Conservation (phyloP, 2,329 filamentous ascomycete species). For the Trichoderma sp. region DNA sequence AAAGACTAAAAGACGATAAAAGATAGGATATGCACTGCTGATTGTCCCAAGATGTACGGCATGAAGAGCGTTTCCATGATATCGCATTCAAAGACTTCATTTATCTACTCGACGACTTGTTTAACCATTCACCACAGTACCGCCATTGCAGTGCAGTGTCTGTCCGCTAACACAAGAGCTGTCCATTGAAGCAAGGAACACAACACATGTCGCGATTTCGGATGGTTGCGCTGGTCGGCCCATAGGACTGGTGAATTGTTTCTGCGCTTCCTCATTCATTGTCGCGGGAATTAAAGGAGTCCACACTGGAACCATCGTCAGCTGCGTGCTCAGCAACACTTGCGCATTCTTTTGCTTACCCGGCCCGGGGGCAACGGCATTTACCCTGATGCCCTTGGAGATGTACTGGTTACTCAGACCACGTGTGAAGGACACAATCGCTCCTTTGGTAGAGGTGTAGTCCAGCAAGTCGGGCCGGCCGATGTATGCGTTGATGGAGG, state of each 20-base stretch:
- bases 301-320: constrained; percentile 55
- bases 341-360: constrained; percentile 32
- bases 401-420: constrained; percentile 76
- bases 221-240: constrained; percentile 77
- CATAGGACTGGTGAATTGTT: constrained; percentile 74
- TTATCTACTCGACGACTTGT: neutral
- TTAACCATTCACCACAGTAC: constrained; percentile 52
- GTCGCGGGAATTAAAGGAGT: constrained; percentile 74
- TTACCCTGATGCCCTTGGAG: constrained; percentile 72
- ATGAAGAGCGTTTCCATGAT: too few species aligned
- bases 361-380: constrained; percentile 75
- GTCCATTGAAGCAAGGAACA: constrained; percentile 76
- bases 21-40: too few species aligned
- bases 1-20: too few species aligned
- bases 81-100: too few species aligned
- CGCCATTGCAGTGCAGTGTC: constrained; percentile 58
- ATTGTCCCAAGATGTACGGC: too few species aligned
- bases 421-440: constrained; percentile 77
- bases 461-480: constrained; percentile 79
- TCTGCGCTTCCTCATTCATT: constrained; percentile 70
- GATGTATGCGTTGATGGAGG: constrained; percentile 81
- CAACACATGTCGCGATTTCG: constrained; percentile 79
- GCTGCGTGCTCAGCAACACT: neutral
- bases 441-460: constrained; percentile 79
- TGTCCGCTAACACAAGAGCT: constrained; percentile 76